Base-by-base conservation (phyloP, 2,329 filamentous ascomycete species). In the Fusarium xyrophilum region DNA sequence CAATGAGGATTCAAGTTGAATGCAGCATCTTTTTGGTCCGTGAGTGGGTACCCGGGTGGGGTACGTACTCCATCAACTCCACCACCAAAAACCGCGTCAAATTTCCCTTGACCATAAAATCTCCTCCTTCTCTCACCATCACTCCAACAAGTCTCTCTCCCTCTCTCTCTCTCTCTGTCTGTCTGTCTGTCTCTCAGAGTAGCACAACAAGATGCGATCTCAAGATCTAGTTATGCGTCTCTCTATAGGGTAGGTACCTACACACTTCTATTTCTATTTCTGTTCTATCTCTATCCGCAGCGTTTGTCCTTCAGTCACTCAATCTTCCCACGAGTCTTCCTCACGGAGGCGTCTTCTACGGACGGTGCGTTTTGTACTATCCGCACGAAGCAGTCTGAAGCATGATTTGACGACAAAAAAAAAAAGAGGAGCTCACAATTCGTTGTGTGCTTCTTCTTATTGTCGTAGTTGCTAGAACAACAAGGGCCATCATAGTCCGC, bases 401-500 rank as follows among this genome's bases (percentile, higher is more conserved):
- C 70, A 53, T 54, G 54, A 65, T 63, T 71, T 48, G 52, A 59
- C 54, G 35, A 53, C 56, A 13, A 40, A 30, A 32, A 33, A 13
- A 40, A 30, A 32, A 33, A 47, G 6, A 12, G 32, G 36, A 21
- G 14, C 17, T 33, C n/a, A 13, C 32, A 14, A 33, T 63, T 52
- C 21, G 12, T 47, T 42, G 64, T 46, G 28, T 46, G 25, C 21
- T 51, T 50, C 21, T 35, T 33, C 36, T 47, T 71, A 42, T 63
- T 73, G 56, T 65, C 59, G 60, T 58, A 71, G 77, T 76, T 84
- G 82, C 83, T 72, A 84, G 79, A 84, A 72, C 55, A 70, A 76
- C 73, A 77, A 75, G 83, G 82, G 79, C 82, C 82, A 83, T 85
- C 83, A 85, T 85, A 85, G 83, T 85, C 83, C 83, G 74, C 77